Evolutionary conservation across 2,329 filamentous ascomycete genomes (phyloP).

Genomic region (Neonectria coccinea): DNA sequence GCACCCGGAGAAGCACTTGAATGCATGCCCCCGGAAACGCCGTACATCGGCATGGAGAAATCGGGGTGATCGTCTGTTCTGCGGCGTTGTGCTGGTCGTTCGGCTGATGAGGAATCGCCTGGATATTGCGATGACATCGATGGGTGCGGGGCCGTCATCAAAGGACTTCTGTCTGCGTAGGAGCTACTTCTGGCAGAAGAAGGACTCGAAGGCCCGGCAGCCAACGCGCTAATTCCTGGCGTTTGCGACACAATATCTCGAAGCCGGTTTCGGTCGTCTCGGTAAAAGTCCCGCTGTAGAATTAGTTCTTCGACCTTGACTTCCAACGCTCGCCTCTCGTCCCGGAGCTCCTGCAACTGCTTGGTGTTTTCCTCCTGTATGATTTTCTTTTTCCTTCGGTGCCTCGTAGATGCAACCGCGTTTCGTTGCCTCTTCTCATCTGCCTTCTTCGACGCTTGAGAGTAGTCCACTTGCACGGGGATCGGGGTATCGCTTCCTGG

Average conservation of each 20-base stretch:
- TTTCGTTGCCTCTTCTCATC: constrained; percentile 90
- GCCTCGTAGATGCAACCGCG: constrained; percentile 85
- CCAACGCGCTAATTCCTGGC: constrained; percentile 66
- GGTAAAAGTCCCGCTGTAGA: constrained; percentile 79
- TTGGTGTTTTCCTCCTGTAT: constrained; percentile 79
- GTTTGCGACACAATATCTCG: constrained; percentile 73
- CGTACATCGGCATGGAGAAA: constrained; percentile 55
- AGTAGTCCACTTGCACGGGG: constrained; percentile 79
- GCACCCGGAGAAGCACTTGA: constrained; percentile 50
- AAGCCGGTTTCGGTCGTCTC: constrained; percentile 77
- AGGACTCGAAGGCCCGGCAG: constrained; percentile 66
- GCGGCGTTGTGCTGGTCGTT: constrained; percentile 60
- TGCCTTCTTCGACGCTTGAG: constrained; percentile 83
- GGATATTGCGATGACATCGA: constrained; percentile 50
- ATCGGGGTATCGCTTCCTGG: constrained; percentile 57
- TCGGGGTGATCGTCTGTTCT: constrained; percentile 62
- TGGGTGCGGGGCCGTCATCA: constrained; percentile 44
- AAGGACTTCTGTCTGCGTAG: constrained; percentile 54
- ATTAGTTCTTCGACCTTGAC: constrained; percentile 64
- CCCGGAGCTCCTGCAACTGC: constrained; percentile 76
- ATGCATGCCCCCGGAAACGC: constrained; percentile 45
- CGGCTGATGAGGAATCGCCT: constrained; percentile 58
- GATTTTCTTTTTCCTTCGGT: constrained; percentile 84
- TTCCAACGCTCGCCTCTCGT: constrained; percentile 74
- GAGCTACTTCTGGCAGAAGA: constrained; percentile 52